These are phyloP conservation scores for Caryopteris hybrid DNA, from an alignment of 305 asterid species.

Conservation along the genomic window DNA sequence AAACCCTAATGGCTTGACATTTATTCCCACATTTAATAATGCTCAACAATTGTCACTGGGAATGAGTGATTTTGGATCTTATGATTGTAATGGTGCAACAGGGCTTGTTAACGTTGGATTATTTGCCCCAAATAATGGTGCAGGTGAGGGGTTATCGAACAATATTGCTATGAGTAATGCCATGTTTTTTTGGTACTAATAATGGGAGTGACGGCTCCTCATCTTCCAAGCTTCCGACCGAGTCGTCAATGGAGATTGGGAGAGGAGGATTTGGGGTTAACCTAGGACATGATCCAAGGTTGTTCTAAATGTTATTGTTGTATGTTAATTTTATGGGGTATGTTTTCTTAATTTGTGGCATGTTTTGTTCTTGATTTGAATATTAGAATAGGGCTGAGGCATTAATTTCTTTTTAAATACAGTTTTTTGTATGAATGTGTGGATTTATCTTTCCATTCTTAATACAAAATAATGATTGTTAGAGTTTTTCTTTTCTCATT, in stretches of 20 bases:
- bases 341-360: no score
- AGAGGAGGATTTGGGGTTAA: neutral
- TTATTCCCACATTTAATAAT: neutral
- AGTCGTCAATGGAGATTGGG: neutral
- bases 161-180: neutral
- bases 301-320: slow-evolving; percentile 2
- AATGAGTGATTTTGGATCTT: neutral
- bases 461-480: no score
- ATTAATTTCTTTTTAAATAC: no score
- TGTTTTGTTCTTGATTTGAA: no score
- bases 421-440: no score
- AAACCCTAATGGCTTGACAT: neutral
- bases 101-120: neutral
- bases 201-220: neutral
- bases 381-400: no score
- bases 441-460: no score
- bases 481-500: no score
- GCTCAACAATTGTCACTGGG: slow-evolving; percentile 1
- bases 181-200: neutral
- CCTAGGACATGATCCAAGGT: neutral
- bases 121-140: neutral
- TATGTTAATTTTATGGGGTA: no score
- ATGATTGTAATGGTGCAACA: neutral
- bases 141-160: neutral
- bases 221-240: neutral